Evolutionary conservation across 1,284 basidiomycete genomes (phyloP).

Genomic region (Prillingera fragicola): DNA sequence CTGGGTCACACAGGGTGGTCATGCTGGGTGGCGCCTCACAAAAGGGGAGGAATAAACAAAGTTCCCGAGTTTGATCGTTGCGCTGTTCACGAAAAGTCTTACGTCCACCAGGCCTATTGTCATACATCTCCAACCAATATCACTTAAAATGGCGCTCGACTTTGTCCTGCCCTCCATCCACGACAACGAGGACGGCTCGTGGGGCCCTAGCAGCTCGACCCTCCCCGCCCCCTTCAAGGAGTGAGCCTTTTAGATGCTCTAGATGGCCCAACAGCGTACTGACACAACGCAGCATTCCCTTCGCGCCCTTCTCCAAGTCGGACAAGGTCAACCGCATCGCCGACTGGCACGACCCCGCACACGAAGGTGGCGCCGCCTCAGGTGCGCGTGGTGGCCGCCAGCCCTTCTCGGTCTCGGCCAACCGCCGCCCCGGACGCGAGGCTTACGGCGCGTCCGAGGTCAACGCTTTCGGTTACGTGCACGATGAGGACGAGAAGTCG

Average conservation of each 20-base stretch:
- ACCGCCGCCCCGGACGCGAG: slow-evolving; percentile 46
- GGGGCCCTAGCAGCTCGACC: slow-evolving; percentile 47
- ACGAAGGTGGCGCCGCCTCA: slow-evolving; percentile 55
- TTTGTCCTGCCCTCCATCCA: slow-evolving; percentile 47
- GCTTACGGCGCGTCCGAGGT: slow-evolving; percentile 58
- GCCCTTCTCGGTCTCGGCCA: slow-evolving; percentile 21
- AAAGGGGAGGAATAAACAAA: not conserved
- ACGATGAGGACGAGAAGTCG: slow-evolving; percentile 95
- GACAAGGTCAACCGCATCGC: slow-evolving; percentile 97
- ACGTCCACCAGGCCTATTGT: too few relatives aligned
- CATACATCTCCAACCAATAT: slow-evolving; percentile 5
- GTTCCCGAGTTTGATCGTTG: too few relatives aligned
- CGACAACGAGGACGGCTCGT: slow-evolving; percentile 49
- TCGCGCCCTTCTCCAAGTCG: slow-evolving; percentile 94
- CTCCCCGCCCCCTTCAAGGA: slow-evolving; percentile 48
- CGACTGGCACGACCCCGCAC: slow-evolving; percentile 72
- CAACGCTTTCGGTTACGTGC: slow-evolving; percentile 96
- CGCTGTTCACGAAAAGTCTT: slow-evolving; percentile 1
- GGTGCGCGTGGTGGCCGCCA: slow-evolving; percentile 19
- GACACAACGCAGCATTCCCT: slow-evolving; percentile 61
- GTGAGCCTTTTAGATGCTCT: slow-evolving; percentile 27
- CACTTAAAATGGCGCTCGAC: slow-evolving; percentile 37
- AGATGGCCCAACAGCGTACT: not conserved
- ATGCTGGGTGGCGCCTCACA: not conserved
- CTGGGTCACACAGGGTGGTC: too few relatives aligned